Evolutionary conservation across 257 asterid species (phyloP).

Genomic region (Primulina huaijiensis): DNA sequence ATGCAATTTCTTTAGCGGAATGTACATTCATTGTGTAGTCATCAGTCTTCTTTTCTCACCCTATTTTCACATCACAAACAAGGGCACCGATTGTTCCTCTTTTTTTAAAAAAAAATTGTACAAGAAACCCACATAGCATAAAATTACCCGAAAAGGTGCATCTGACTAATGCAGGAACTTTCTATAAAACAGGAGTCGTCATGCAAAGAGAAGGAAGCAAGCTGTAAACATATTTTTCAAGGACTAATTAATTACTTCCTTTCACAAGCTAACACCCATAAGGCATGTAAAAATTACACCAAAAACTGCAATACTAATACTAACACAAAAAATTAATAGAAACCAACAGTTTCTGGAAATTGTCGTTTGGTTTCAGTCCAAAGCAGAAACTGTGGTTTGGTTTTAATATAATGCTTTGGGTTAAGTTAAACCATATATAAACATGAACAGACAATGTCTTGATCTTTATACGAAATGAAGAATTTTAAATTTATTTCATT

Average conservation of each 20-base stretch:
- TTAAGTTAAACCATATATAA: not conserved
- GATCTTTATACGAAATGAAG: not conserved
- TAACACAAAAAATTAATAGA: no score
- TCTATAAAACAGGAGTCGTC: not conserved
- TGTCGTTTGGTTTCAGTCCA: not conserved
- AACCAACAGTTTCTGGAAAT: not conserved
- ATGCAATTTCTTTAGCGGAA: not conserved
- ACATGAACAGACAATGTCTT: not conserved
- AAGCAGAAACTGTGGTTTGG: not conserved
- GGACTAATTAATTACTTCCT: not conserved
- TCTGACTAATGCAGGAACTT: constrained; percentile 10
- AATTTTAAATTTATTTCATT: no score
- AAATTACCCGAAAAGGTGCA: constrained; percentile 16
- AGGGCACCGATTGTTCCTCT: not conserved
- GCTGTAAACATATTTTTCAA: constrained; percentile 9
- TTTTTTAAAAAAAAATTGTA: not conserved
- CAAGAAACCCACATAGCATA: not conserved
- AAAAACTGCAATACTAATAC: not conserved
- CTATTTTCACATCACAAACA: not conserved
- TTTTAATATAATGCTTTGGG: not conserved
- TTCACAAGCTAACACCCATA: not conserved
- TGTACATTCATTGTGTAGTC: not conserved
- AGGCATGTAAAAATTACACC: not conserved
- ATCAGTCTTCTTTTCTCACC: not conserved
- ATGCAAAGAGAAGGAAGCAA: constrained; percentile 11